Evolutionary conservation across 163 green algal species (phyloP).

Genomic region (Scenedesmus sp.): DNA sequence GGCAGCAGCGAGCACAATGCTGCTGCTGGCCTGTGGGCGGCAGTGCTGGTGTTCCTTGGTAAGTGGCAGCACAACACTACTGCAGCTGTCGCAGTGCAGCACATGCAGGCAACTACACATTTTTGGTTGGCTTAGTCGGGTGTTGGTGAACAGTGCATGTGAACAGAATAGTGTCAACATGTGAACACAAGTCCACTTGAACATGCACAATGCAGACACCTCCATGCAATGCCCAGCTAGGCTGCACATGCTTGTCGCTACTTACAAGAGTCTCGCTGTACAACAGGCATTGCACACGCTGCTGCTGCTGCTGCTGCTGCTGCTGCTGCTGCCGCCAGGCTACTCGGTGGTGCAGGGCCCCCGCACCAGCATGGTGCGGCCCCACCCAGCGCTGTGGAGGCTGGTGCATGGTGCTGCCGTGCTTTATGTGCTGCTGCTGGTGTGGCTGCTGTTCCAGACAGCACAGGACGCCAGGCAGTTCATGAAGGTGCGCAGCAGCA

Average conservation of each 20-base stretch:
- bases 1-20: constrained; percentile 56
- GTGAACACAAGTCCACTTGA: neutral
- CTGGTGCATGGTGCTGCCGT: constrained; percentile 87
- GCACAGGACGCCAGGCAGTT: constrained; percentile 79
- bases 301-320: neutral
- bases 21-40: constrained; percentile 70
- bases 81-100: neutral
- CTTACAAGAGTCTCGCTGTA: neutral
- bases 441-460: constrained; percentile 91
- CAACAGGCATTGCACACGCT: neutral
- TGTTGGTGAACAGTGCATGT: too few species aligned
- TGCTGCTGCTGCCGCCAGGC: constrained; percentile 52
- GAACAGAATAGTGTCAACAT: too few species aligned
- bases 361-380: constrained; percentile 82
- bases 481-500: constrained; percentile 62
- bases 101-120: neutral
- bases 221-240: neutral
- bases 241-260: neutral
- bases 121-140: too few species aligned
- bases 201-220: neutral
- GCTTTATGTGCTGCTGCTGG: constrained; percentile 87
- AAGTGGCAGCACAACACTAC: neutral
- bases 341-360: constrained; percentile 87
- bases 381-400: constrained; percentile 91
- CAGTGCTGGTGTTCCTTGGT: constrained; percentile 75